Percentiles rank a stretch among this genome's conserved stretches.
phyloP scores from a whole-genome alignment of 768 basidiomycete genomes.

The Mycena venus region DNA sequence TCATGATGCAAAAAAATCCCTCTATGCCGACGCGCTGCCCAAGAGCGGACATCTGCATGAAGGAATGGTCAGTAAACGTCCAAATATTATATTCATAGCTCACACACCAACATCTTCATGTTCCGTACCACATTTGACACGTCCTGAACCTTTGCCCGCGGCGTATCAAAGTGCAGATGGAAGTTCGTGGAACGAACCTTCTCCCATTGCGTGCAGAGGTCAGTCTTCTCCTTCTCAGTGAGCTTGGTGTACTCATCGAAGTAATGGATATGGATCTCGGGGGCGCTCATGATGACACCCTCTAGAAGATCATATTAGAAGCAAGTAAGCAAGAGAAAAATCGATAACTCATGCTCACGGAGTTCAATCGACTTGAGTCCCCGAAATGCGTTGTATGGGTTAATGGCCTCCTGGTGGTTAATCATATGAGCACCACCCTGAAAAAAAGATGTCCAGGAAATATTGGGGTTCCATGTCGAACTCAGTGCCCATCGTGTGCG shows the following conservation, averaged over 20 bases:
- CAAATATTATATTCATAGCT: neutral
- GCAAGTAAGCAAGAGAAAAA: neutral
- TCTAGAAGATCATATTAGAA: neutral
- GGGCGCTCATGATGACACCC: neutral
- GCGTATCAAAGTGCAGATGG: neutral
- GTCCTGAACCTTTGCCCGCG: slow-evolving; percentile 23
- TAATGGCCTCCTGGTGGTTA: slow-evolving; percentile 7
- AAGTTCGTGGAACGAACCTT: neutral
- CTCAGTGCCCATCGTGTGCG: neutral
- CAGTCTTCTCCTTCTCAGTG: neutral
- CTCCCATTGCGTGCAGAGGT: neutral
- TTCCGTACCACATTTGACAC: slow-evolving; percentile 9
- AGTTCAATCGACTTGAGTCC: neutral
- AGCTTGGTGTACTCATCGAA: slow-evolving; percentile 27
- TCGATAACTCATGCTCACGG: neutral
- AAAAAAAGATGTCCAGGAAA: slow-evolving; percentile 10
- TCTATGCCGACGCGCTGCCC: slow-evolving; percentile 35
- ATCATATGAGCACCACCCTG: slow-evolving; percentile 19
- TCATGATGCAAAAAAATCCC: slow-evolving; percentile 41
- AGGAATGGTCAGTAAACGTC: neutral
- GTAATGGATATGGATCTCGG: neutral
- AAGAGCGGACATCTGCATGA: slow-evolving; percentile 20
- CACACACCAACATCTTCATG: slow-evolving; percentile 23
- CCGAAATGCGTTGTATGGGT: slow-evolving; percentile 11
- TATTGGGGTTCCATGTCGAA: slow-evolving; percentile 13